Base-by-base conservation (phyloP, 2,329 filamentous ascomycete species). In the Talaromyces verruculosus region DNA sequence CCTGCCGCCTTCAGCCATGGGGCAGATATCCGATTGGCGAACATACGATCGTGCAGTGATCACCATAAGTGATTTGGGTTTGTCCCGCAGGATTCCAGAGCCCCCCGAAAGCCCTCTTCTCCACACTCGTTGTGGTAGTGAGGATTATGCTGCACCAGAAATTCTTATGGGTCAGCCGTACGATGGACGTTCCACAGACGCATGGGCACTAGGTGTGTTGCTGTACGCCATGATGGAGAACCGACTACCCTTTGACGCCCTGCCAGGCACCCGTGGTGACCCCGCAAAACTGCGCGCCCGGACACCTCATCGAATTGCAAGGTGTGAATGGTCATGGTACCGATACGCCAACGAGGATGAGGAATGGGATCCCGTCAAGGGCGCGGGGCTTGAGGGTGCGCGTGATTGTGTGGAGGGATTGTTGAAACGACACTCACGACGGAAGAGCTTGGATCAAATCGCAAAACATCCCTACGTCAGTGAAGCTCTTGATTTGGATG, bases 101-200 rank as follows among this genome's bases (percentile, higher is more conserved):
- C 85, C 86, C 0, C 87, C 87, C 0, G 89, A 92, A 68, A 92
- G 92, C 62, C 92, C 96, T 70, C 89, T 94, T 67, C 85, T 99
- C n/a, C 91, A 91, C 68, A 98, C 94, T 1, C 88, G 95, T 10
- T 99, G 95, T 77, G 95, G 95, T 37, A 96, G 91, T 47, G 95
- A 98, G 79, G 95, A 99, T 79, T 99, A 99, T 75, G 94, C 94
- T 1, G 94, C 95, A 0, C 95, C 95, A 0, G 95, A 99, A 77
- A 93, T 99, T 55, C 89, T 99, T 63, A 92, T 99, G 84, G 94
- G 94, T 28, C 92, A 97, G 74, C 88, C 92, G 7, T 99, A 99
- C 75, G 93, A 98, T 75, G 95, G 95, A 37, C 91, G 92, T 43
- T 87, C 90, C 1, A 97, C 91, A 0, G 95, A 99, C 75, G 93